phyloP scores from a whole-genome alignment of 1,284 basidiomycete species.

The Leccinum insigne region DNA sequence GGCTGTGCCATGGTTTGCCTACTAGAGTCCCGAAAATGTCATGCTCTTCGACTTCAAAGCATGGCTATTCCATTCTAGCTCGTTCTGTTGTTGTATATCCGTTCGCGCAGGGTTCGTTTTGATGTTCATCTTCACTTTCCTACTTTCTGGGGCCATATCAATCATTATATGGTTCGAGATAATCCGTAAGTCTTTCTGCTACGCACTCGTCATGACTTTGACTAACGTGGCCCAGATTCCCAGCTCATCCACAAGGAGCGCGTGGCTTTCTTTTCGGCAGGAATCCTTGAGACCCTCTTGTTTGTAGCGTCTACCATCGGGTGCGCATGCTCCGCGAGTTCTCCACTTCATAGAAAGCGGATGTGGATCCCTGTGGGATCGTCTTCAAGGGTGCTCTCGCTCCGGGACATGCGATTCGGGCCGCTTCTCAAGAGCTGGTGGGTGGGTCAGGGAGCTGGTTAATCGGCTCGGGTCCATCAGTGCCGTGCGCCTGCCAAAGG shows the following conservation, averaged over 20 bases:
- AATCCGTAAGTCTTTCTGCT: slow-evolving; percentile 41
- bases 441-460: too few relatives aligned
- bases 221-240: slow-evolving; percentile 21
- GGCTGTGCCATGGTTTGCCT: background rate
- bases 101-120: slow-evolving; percentile 61
- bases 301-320: slow-evolving; percentile 54
- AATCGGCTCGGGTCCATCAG: too few relatives aligned
- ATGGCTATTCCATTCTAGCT: slow-evolving; percentile 34
- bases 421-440: too few relatives aligned
- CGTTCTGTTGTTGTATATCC: slow-evolving; percentile 64
- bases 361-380: too few relatives aligned
- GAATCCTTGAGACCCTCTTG: slow-evolving; percentile 50
- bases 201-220: background rate
- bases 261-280: slow-evolving; percentile 47
- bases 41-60: slow-evolving; percentile 25
- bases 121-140: slow-evolving; percentile 50
- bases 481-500: too few relatives aligned
- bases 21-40: background rate
- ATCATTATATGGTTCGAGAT: slow-evolving; percentile 61
- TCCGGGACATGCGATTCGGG: too few relatives aligned
- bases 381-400: too few relatives aligned
- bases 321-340: slow-evolving; percentile 35
- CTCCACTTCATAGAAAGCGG: background rate
- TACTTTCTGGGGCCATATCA: slow-evolving; percentile 51
- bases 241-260: slow-evolving; percentile 41